Evolutionary conservation across 208 protist genomes (phyloP).

Genomic region (Lotmaria passim): DNA sequence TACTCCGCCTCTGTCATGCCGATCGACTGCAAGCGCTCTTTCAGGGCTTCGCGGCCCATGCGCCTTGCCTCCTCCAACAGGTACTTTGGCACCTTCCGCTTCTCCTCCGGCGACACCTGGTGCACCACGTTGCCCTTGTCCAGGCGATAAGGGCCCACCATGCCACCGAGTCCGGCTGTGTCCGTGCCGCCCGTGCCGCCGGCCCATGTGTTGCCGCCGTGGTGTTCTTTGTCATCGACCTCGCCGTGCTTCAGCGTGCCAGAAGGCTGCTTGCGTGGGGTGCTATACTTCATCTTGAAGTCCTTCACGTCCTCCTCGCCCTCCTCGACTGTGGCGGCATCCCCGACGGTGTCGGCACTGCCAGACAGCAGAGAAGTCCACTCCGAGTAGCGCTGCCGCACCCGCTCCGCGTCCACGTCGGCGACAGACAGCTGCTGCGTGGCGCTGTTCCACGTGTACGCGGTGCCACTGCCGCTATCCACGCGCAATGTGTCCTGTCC

Average conservation of each 20-base stretch:
- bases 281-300: conserved; percentile 79
- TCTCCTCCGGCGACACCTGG: conserved; percentile 89
- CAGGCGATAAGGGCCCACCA: conserved; percentile 90
- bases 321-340: conserved; percentile 31
- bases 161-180: conserved; percentile 85
- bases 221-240: conserved; percentile 89
- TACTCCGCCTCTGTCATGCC: conserved; percentile 79
- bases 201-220: conserved; percentile 93
- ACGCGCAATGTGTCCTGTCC: background rate
- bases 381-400: conserved; percentile 65
- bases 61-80: conserved; percentile 75
- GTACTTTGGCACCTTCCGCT: conserved; percentile 81
- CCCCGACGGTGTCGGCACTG: conserved; percentile 43
- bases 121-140: conserved; percentile 87
- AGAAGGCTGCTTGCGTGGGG: conserved; percentile 67
- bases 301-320: conserved; percentile 36
- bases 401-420: conserved; percentile 56
- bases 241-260: conserved; percentile 90
- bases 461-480: conserved; percentile 27
- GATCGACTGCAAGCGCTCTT: conserved; percentile 71
- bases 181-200: conserved; percentile 90
- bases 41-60: conserved; percentile 80
- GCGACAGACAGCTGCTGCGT: conserved; percentile 46
- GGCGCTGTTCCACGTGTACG: conserved; percentile 36
- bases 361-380: conserved; percentile 64